Evolutionary conservation across 2,329 filamentous ascomycete genomes (phyloP).

Genomic region (Fusarium beomiforme): DNA sequence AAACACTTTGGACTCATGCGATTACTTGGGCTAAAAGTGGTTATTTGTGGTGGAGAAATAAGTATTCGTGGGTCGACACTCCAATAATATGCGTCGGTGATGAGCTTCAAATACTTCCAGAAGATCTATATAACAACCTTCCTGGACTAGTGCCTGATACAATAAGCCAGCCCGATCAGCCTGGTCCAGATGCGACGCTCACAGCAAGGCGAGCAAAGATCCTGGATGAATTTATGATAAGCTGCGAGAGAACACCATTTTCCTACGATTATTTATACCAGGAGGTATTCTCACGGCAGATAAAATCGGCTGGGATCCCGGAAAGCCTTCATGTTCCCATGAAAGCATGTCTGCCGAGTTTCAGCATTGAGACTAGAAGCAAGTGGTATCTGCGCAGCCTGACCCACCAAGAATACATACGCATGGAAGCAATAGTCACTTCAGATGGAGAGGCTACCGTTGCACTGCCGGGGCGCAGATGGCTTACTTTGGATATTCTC

Average conservation of each 20-base stretch:
- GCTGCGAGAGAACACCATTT: neutral
- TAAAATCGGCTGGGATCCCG: neutral
- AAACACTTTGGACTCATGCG: neutral
- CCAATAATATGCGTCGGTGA: neutral
- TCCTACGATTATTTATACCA: neutral
- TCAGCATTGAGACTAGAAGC: neutral
- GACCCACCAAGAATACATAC: conserved; percentile 6
- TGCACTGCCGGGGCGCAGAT: neutral
- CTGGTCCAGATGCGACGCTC: neutral
- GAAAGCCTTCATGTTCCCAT: neutral
- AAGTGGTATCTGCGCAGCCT: conserved; percentile 20
- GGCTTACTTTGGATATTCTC: conserved; percentile 18
- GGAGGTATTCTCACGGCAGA: neutral
- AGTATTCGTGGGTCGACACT: conserved; percentile 15
- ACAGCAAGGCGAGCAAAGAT: neutral
- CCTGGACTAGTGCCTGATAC: neutral
- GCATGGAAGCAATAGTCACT: conserved; percentile 4
- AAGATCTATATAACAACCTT: neutral
- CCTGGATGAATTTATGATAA: neutral
- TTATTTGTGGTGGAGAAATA: neutral
- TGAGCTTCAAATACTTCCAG: neutral
- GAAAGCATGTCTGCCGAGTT: neutral
- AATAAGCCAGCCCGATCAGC: too few relatives aligned
- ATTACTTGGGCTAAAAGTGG: neutral
- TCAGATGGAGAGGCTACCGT: neutral